phyloP scores from a whole-genome alignment of 208 protist species.

The Leishmania amazonensis region DNA sequence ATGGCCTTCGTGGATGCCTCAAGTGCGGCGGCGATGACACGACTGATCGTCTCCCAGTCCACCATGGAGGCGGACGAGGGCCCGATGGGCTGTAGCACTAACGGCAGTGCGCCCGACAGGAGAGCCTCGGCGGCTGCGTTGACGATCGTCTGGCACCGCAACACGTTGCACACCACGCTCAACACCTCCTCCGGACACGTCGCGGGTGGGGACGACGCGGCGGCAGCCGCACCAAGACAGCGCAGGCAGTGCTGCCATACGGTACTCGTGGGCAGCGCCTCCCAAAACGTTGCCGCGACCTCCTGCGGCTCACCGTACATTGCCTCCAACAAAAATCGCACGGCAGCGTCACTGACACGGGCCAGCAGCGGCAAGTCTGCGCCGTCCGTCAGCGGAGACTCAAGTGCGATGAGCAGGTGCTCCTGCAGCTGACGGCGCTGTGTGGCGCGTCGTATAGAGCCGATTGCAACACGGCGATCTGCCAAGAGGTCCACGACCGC shows the following conservation, averaged over 20 bases:
- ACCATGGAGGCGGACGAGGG: neutral
- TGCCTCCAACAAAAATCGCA: slow-evolving; percentile 54
- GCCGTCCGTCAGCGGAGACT: slow-evolving; percentile 13
- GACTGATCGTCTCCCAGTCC: slow-evolving; percentile 33
- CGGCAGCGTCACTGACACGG: slow-evolving; percentile 35
- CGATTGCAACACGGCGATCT: slow-evolving; percentile 61
- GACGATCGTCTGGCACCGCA: slow-evolving; percentile 59
- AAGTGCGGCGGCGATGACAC: slow-evolving; percentile 54
- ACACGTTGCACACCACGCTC: slow-evolving; percentile 43
- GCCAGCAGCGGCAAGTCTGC: slow-evolving; percentile 37
- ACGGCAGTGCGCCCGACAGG: slow-evolving; percentile 38
- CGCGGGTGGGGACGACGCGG: neutral
- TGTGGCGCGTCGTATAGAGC: slow-evolving; percentile 59
- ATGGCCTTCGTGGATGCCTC: slow-evolving; percentile 63
- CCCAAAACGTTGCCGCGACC: slow-evolving; percentile 56
- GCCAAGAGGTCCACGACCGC: slow-evolving; percentile 53
- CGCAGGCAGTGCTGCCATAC: slow-evolving; percentile 54
- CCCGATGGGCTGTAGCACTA: slow-evolving; percentile 28
- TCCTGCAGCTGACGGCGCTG: slow-evolving; percentile 60
- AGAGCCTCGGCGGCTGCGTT: slow-evolving; percentile 47
- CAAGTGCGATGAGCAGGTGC: slow-evolving; percentile 39
- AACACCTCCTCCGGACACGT: slow-evolving; percentile 19
- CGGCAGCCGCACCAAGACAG: slow-evolving; percentile 15
- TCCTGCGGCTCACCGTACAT: slow-evolving; percentile 59
- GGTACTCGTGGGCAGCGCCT: slow-evolving; percentile 38